A percentile compares a stretch with the other conserved stretches of the same genome.
These are phyloP conservation scores for Colletotrichum sp. DNA, from an alignment of 2,329 filamentous ascomycete species.

Conservation along the genomic window DNA sequence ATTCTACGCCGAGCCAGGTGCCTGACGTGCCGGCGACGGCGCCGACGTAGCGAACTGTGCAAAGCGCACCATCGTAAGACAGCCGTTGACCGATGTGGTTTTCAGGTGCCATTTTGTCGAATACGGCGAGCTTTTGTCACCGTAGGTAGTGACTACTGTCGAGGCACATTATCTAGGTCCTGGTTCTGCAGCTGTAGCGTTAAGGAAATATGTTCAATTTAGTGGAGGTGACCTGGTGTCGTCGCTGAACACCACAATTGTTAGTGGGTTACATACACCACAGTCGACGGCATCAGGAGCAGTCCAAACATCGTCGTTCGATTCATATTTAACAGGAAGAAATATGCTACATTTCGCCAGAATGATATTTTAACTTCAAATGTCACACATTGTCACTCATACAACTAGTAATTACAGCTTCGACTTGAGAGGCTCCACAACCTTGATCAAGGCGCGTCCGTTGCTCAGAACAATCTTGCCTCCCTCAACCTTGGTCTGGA, in stretches of 20 bases:
- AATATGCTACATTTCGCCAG: neutral
- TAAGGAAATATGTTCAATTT: neutral
- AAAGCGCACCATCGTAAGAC: slow-evolving; percentile 77
- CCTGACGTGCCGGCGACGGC: slow-evolving; percentile 76
- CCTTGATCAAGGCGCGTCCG: slow-evolving; percentile 79
- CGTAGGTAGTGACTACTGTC: neutral
- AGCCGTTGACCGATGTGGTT: slow-evolving; percentile 73
- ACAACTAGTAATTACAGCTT: slow-evolving; percentile 58
- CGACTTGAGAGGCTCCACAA: slow-evolving; percentile 59
- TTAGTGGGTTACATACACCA: neutral
- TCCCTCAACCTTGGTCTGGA: slow-evolving; percentile 76
- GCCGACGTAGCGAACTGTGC: slow-evolving; percentile 86
- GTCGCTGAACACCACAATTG: slow-evolving; percentile 1
- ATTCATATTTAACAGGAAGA: neutral
- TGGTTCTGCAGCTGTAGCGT: neutral
- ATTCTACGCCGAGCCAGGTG: slow-evolving; percentile 93
- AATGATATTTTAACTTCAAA: neutral
- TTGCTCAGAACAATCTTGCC: slow-evolving; percentile 90
- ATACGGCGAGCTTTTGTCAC: neutral
- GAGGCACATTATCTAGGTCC: neutral
- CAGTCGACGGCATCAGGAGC: neutral
- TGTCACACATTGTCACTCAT: neutral
- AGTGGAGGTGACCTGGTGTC: neutral
- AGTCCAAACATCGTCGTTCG: neutral
- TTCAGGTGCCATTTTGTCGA: slow-evolving; percentile 38